Percentiles rank a stretch among this genome's conserved stretches.
These are phyloP conservation scores for Capsicum baccatum DNA, from an alignment of 257 asterid genomes.

Conservation along the genomic window DNA sequence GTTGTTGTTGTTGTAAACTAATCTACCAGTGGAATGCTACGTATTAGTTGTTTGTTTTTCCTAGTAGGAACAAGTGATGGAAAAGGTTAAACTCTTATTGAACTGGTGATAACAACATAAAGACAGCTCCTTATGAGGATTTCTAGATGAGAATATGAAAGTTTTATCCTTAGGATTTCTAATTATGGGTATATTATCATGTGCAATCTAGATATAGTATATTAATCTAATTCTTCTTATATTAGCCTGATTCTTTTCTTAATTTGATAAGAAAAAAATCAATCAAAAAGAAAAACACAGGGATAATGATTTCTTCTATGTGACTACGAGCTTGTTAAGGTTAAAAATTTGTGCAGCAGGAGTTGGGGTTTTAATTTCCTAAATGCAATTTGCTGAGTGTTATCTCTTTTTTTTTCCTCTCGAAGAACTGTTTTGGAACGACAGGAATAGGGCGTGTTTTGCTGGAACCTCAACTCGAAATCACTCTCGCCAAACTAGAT, in stretches of 20 bases:
- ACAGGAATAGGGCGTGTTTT: no score
- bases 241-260: background rate
- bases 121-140: constrained; percentile 6
- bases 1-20: background rate
- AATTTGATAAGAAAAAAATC: background rate
- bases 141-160: background rate
- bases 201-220: background rate
- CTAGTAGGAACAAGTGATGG: background rate
- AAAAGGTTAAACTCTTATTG: background rate
- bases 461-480: no score
- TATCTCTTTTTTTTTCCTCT: background rate
- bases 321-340: background rate
- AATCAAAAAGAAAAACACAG: background rate
- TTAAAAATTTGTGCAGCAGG: background rate
- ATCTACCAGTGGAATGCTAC: no score
- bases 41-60: background rate
- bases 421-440: no score
- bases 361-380: background rate
- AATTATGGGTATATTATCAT: background rate
- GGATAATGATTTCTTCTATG: background rate
- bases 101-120: background rate
- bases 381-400: background rate
- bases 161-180: constrained; percentile 9
- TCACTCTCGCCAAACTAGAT: no score
- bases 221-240: background rate